Percentiles rank a stretch among this genome's conserved stretches.
phyloP scores from a whole-genome alignment of 1,284 basidiomycete species.

The Filobasidium uniguttulatum region DNA sequence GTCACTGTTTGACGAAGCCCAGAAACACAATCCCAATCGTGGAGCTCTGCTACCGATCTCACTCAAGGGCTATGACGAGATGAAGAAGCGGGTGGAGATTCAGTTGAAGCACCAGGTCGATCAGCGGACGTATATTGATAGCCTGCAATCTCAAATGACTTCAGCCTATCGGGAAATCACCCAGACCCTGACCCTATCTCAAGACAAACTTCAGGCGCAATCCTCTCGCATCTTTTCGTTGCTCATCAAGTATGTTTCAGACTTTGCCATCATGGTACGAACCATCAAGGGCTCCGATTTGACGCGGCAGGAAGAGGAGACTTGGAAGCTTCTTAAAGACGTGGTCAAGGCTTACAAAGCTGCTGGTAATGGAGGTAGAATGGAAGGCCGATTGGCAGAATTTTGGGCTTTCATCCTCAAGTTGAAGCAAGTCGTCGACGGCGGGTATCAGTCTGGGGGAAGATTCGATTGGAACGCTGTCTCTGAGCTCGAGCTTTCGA shows the following conservation, averaged over 20 bases:
- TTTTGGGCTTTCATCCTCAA: slow-evolving; percentile 10
- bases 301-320: slow-evolving; percentile 8
- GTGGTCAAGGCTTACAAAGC: slow-evolving; percentile 10
- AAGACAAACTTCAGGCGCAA: slow-evolving; percentile 7
- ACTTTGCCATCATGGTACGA: slow-evolving; percentile 7
- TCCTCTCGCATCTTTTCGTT: slow-evolving; percentile 2
- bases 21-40: slow-evolving; percentile 12
- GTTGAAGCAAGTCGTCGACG: slow-evolving; percentile 9
- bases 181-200: slow-evolving; percentile 5
- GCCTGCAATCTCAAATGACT: slow-evolving; percentile 8
- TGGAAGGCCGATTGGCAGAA: slow-evolving; percentile 11
- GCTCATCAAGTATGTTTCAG: slow-evolving; percentile 6
- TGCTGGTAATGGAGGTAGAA: slow-evolving; percentile 10
- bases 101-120: slow-evolving; percentile 9
- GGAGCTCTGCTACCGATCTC: slow-evolving; percentile 8
- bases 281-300: slow-evolving; percentile 7
- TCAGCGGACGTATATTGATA: slow-evolving; percentile 11
- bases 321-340: slow-evolving; percentile 8
- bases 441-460: slow-evolving; percentile 3
- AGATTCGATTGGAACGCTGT: slow-evolving; percentile 11
- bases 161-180: slow-evolving; percentile 12
- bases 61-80: slow-evolving; percentile 10
- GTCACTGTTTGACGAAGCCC: slow-evolving; percentile 9
- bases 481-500: slow-evolving; percentile 10
- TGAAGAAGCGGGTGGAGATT: slow-evolving; percentile 11